Conservation (phyloP, 306 rosid genomes). For the Corylus avellana region DNA sequence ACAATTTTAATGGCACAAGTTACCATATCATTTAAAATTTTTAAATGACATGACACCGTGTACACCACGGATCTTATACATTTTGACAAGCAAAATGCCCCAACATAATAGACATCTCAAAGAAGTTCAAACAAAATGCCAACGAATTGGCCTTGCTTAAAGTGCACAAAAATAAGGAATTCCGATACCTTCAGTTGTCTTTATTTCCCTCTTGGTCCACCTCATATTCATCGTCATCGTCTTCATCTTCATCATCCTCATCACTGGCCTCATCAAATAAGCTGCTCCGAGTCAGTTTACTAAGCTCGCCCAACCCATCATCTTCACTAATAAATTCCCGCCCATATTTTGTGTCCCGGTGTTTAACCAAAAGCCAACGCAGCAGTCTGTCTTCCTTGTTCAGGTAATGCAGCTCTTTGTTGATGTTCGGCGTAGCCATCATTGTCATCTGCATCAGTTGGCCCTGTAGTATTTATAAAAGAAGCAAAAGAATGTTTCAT, state of each 20-base stretch:
- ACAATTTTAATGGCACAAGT: no score
- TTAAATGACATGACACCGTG: neutral
- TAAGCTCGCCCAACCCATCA: conserved; percentile 35
- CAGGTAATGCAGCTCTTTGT: conserved; percentile 91
- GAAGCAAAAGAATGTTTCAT: neutral
- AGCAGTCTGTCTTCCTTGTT: conserved; percentile 86
- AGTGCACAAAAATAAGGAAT: neutral
- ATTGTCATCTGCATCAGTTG: conserved; percentile 85
- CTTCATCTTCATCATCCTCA: conserved; percentile 26
- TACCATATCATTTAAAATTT: no score
- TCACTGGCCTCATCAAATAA: conserved; percentile 23
- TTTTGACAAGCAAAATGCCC: neutral
- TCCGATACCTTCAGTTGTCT: conserved; percentile 12
- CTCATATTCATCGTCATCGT: conserved; percentile 22
- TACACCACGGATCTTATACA: neutral
- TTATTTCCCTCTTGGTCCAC: conserved; percentile 30
- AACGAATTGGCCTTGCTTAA: neutral
- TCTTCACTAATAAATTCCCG: conserved; percentile 47
- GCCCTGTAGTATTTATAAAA: conserved; percentile 54
- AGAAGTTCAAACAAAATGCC: conserved; percentile 10
- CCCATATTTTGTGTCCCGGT: conserved; percentile 50
- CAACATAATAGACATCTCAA: neutral
- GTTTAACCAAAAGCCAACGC: conserved; percentile 86
- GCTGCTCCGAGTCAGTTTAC: conserved; percentile 16
- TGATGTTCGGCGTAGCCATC: conserved; percentile 89